Evolutionary conservation across 2,329 filamentous ascomycete genomes (phyloP).

Genomic region (Alternaria brassicicola): DNA sequence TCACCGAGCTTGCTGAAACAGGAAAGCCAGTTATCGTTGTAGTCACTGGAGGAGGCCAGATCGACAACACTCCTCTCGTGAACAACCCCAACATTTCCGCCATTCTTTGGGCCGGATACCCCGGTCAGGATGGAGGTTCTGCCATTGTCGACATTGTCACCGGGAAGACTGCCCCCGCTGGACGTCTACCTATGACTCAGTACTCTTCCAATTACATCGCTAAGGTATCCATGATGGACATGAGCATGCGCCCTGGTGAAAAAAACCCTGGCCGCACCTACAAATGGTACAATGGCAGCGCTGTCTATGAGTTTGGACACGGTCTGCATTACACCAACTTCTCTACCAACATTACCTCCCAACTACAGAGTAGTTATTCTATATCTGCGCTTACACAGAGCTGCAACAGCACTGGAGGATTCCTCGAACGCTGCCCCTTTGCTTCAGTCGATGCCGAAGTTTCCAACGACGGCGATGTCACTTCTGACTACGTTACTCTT

Average conservation of each 20-base stretch:
- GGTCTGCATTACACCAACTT: conserved; percentile 67
- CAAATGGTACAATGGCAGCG: conserved; percentile 61
- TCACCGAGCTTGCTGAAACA: conserved; percentile 54
- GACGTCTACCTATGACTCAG: conserved; percentile 62
- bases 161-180: conserved; percentile 60
- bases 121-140: conserved; percentile 64
- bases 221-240: conserved; percentile 62
- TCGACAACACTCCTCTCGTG: conserved; percentile 61
- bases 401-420: conserved; percentile 43
- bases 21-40: conserved; percentile 61
- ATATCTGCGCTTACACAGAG: conserved; percentile 28
- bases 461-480: conserved; percentile 54
- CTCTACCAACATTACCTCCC: conserved; percentile 28
- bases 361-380: conserved; percentile 19
- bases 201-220: conserved; percentile 61
- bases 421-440: conserved; percentile 53
- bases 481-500: conserved; percentile 62
- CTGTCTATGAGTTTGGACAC: conserved; percentile 61
- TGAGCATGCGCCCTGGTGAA: conserved; percentile 59
- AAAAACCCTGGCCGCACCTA: conserved; percentile 63
- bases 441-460: conserved; percentile 51
- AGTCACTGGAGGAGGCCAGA: conserved; percentile 59
- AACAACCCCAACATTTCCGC: conserved; percentile 57
- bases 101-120: conserved; percentile 65
- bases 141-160: conserved; percentile 63